Evolutionary conservation across 768 basidiomycete genomes (phyloP).

Genomic region (Suillus tomentosus): DNA sequence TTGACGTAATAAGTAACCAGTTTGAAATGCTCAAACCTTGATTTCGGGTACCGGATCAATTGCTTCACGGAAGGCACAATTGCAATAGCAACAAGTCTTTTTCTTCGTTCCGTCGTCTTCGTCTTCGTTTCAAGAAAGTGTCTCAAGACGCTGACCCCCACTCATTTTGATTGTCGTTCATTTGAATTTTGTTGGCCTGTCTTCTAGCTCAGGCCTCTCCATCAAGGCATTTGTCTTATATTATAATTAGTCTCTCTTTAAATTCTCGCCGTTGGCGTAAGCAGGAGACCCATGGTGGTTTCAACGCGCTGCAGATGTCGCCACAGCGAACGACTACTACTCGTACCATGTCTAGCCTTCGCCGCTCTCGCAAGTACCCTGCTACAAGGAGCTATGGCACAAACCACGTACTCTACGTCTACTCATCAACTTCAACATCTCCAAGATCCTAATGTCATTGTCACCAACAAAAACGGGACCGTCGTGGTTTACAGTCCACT

Average conservation of each 20-base stretch:
- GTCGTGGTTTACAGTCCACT: slow-evolving; percentile 45
- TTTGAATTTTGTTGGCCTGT: not conserved
- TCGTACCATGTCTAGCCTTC: not conserved
- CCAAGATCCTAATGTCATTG: slow-evolving; percentile 33
- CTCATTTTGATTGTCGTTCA: slow-evolving; percentile 2
- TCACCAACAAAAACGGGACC: slow-evolving; percentile 34
- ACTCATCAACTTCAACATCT: slow-evolving; percentile 24
- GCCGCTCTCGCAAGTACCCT: not conserved
- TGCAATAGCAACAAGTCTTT: not conserved
- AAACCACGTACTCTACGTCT: not conserved
- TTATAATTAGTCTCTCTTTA: slow-evolving; percentile 1
- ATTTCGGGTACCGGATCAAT: not conserved
- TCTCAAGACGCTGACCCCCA: slow-evolving; percentile 2
- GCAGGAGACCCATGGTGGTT: slow-evolving; percentile 9
- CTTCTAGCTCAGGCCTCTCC: not conserved
- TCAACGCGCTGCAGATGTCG: slow-evolving; percentile 8
- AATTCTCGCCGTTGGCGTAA: not conserved
- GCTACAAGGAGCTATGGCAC: slow-evolving; percentile 8
- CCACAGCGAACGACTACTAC: not conserved
- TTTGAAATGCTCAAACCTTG: not conserved
- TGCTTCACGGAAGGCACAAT: too few relatives aligned
- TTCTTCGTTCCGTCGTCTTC: not conserved
- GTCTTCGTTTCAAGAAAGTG: not conserved
- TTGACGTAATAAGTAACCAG: not conserved
- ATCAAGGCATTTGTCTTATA: not conserved